Conservation (phyloP, 345 rosid species). For the Sisymbrium altissimum region DNA sequence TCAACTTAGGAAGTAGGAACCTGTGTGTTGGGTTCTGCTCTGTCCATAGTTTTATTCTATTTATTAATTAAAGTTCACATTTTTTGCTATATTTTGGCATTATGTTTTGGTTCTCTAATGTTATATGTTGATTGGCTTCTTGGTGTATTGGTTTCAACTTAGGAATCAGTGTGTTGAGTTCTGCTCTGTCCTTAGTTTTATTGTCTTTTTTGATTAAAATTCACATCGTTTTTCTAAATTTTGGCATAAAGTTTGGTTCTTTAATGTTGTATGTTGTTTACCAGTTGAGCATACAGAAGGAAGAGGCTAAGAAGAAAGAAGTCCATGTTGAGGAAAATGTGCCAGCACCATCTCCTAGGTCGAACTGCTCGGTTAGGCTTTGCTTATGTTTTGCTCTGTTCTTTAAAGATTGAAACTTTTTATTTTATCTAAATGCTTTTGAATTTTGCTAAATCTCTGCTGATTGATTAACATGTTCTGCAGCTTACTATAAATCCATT, state of each 20-base stretch:
- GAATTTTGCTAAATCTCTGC: not conserved
- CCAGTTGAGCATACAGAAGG: constrained; percentile 77
- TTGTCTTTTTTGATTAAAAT: too few species aligned
- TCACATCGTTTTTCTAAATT: not conserved
- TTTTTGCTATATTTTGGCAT: not conserved
- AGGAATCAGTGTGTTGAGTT: not conserved
- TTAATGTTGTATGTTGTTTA: not conserved
- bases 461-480: not conserved
- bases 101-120: not conserved
- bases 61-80: not conserved
- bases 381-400: not conserved
- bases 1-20: not conserved
- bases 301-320: constrained; percentile 95
- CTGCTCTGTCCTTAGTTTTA: too few species aligned
- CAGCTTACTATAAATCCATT: constrained; percentile 75
- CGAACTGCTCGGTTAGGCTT: constrained; percentile 74
- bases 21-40: too few species aligned
- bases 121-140: not conserved
- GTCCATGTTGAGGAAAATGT: constrained; percentile 86
- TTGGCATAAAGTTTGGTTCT: not conserved
- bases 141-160: not conserved
- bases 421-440: not conserved
- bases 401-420: not conserved
- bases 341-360: constrained; percentile 84
- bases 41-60: too few species aligned